phyloP scores from a whole-genome alignment of 23 red algal genomes.

The Pyropia haitanensis region DNA sequence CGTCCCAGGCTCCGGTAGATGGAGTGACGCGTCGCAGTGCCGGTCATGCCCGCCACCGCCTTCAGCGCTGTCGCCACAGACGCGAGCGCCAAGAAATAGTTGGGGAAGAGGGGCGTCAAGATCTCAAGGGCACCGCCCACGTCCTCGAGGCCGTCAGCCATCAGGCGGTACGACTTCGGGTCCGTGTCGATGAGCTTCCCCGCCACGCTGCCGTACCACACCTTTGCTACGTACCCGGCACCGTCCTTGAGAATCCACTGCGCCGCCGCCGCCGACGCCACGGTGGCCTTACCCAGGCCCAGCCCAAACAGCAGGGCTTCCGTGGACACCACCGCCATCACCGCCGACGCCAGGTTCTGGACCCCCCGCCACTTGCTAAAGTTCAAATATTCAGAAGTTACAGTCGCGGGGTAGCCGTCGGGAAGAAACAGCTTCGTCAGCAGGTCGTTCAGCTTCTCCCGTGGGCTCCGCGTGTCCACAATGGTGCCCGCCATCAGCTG shows the following conservation, averaged over 20 bases:
- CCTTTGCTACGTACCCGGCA: constrained; percentile 77
- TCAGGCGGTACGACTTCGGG: constrained; percentile 80
- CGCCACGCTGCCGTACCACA: constrained; percentile 73
- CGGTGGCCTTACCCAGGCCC: constrained; percentile 77
- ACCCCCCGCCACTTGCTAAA: constrained; percentile 83
- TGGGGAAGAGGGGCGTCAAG: constrained; percentile 81
- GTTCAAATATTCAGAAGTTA: constrained; percentile 82
- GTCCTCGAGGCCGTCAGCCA: constrained; percentile 83
- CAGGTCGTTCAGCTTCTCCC: constrained; percentile 53
- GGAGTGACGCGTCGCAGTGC: constrained; percentile 90
- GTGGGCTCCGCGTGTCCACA: constrained; percentile 22
- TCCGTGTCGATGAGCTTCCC: constrained; percentile 92
- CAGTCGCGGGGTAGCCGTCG: constrained; percentile 76
- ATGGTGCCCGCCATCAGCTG: no score
- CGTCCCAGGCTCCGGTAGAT: constrained; percentile 72
- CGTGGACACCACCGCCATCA: constrained; percentile 91
- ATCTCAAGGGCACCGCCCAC: constrained; percentile 85
- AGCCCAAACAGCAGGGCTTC: constrained; percentile 90
- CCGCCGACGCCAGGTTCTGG: constrained; percentile 88
- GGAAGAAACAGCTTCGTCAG: constrained; percentile 69
- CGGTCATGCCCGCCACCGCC: constrained; percentile 86
- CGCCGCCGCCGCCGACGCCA: constrained; percentile 65
- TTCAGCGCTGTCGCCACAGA: constrained; percentile 70
- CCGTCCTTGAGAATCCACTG: constrained; percentile 96
- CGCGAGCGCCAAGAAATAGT: constrained; percentile 80